Evolutionary conservation across 306 rosid genomes (phyloP).

Genomic region (Quercus glauca): DNA sequence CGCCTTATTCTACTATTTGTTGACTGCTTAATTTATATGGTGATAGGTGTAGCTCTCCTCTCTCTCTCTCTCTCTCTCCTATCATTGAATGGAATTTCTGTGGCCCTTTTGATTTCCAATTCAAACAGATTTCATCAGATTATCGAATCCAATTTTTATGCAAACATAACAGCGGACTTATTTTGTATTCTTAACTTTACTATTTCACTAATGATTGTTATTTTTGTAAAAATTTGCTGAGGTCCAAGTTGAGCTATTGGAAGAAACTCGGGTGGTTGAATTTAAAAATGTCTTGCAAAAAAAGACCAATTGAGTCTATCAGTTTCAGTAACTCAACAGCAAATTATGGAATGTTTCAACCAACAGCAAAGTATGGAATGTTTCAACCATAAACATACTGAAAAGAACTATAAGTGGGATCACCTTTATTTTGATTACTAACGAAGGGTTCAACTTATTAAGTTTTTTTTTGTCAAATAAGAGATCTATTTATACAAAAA

Average conservation of each 20-base stretch:
- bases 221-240: not conserved
- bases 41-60: not conserved
- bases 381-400: not conserved
- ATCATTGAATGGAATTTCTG: not conserved
- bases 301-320: not conserved
- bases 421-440: too few relatives aligned
- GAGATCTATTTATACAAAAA: too few relatives aligned
- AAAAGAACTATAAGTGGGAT: not conserved
- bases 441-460: too few relatives aligned
- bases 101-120: not conserved
- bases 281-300: not conserved
- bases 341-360: not conserved
- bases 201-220: not conserved
- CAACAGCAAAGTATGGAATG: not conserved
- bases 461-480: too few relatives aligned
- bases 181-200: not conserved
- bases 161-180: not conserved
- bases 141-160: not conserved
- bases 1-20: not conserved
- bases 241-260: not conserved
- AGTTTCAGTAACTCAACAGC: not conserved
- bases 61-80: not conserved
- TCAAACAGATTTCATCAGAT: not conserved
- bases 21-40: not conserved
- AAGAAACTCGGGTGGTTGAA: not conserved